Base-by-base conservation (phyloP, 345 rosid genomes). In the Boechera stricta region DNA sequence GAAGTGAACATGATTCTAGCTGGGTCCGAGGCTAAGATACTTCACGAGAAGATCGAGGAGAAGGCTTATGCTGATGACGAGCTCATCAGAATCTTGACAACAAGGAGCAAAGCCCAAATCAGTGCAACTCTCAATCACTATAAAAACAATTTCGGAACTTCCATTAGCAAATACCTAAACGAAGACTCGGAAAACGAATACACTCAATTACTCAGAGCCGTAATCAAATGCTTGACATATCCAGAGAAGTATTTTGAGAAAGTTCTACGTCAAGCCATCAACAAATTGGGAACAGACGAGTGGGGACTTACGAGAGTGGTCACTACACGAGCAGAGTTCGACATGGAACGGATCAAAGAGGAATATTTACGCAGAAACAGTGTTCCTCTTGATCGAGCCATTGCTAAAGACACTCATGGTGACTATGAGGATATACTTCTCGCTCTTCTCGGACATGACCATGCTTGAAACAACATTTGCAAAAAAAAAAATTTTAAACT, bases 171-270 rank as follows among this genome's bases (percentile, higher is more conserved):
- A 94, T 81, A 77, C 44, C 77, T 93, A 79, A 87, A 90, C 86
- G 85, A 84, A 12, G 89, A 90, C 53, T 84, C 94, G 4, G 78
- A 79, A 0, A 84, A 90, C 28, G 92, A 91, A 29, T 93, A 80
- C 73, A 87, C 90, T 52, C 81, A 87, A 56, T 47, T 94, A 52
- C 86, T 90, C 59, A 88, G 87, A 84, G 85, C 90, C 16, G 73
- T 85, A 36, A 85, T 88, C 64, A 93, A 87, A 78, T 91, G 96
- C 83, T 65, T 91, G 88, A 91, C 96, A 39, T 51, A 28, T 60
- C 94, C 98, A 1, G 96, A 90, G 86, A 93, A 88, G 83, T 83
- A 93, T 79, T 91, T 89, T 13, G 97, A 85, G 85, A 91, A 93
- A 83, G 77, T 87, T 51, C 78, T 93, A 56, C 85, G 96, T 13